Conservation (phyloP, 257 asterid species). For the Solanum microdontum region DNA sequence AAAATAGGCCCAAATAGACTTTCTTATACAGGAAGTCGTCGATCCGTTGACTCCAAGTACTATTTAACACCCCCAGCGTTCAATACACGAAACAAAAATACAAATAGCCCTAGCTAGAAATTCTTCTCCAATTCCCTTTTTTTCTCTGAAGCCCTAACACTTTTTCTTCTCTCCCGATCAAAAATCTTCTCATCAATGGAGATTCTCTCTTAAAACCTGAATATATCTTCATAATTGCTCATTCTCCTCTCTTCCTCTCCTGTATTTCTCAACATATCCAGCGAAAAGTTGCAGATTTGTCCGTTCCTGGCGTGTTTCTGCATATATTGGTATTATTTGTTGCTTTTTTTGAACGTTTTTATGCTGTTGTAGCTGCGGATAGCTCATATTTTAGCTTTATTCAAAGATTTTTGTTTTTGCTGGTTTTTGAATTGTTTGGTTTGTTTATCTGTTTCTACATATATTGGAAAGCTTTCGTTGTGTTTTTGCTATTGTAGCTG, state of each 20-base stretch:
- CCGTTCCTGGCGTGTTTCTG: not conserved
- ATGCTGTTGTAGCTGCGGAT: not conserved
- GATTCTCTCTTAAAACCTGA: not conserved
- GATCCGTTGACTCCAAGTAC: not conserved
- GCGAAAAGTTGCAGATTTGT: not conserved
- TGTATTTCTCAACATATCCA: not conserved
- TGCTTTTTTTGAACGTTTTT: not conserved
- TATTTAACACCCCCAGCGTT: not conserved
- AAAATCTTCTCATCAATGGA: not conserved
- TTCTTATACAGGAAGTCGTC: not conserved
- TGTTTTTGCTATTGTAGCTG: not conserved
- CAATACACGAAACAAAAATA: not conserved
- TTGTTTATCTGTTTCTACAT: not conserved
- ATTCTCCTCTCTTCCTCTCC: not conserved
- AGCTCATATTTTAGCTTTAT: not conserved
- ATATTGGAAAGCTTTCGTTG: not conserved
- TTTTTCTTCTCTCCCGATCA: not conserved
- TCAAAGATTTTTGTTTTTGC: not conserved
- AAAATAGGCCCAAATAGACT: not conserved
- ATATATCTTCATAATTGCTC: not conserved
- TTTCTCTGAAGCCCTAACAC: not conserved
- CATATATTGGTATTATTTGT: not conserved
- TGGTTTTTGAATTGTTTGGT: not conserved
- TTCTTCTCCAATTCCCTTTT: not conserved
- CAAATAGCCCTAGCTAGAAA: not conserved